Percentiles rank a stretch among this genome's conserved stretches.
These are phyloP conservation scores for Pleurozium schreberi DNA, from an alignment of 225 moss, liverwort and hornwort genomes.

Conservation along the genomic window DNA sequence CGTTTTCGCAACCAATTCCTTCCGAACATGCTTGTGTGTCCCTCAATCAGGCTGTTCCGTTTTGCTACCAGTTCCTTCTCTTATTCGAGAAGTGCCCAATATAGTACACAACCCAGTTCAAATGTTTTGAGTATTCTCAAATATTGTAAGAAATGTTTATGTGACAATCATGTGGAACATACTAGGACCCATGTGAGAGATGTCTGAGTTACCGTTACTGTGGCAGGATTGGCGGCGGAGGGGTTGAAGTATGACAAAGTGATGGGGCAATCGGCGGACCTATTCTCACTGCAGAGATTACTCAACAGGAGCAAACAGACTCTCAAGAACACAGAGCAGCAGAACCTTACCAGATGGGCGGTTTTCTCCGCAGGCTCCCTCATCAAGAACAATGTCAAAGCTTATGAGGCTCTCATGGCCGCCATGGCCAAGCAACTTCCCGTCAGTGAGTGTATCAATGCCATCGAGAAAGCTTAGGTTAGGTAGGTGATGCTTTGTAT, in stretches of 20 bases:
- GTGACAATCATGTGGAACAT: background rate
- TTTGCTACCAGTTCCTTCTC: background rate
- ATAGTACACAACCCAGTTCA: too few relatives aligned
- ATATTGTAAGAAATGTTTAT: background rate
- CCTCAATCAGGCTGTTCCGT: background rate
- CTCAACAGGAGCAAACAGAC: conserved; percentile 78
- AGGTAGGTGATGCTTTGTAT: background rate
- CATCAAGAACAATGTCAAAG: conserved; percentile 63
- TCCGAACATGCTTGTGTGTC: background rate
- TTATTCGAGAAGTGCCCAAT: background rate
- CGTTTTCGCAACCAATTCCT: background rate
- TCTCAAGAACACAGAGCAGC: conserved; percentile 64
- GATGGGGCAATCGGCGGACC: conserved; percentile 84
- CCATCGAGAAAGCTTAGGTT: conserved; percentile 45
- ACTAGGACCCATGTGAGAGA: background rate
- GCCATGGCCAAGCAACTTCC: conserved; percentile 59
- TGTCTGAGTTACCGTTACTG: background rate
- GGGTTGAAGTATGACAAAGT: conserved; percentile 88
- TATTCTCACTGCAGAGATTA: conserved; percentile 79
- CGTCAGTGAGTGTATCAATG: conserved; percentile 62
- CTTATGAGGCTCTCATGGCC: conserved; percentile 75
- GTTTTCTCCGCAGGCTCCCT: conserved; percentile 73
- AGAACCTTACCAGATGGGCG: conserved; percentile 94
- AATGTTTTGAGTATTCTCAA: background rate
- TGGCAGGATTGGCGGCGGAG: conserved; percentile 87